Conservation (phyloP, 2,329 filamentous ascomycete genomes). For the Paraphaeosphaeria minitans region DNA sequence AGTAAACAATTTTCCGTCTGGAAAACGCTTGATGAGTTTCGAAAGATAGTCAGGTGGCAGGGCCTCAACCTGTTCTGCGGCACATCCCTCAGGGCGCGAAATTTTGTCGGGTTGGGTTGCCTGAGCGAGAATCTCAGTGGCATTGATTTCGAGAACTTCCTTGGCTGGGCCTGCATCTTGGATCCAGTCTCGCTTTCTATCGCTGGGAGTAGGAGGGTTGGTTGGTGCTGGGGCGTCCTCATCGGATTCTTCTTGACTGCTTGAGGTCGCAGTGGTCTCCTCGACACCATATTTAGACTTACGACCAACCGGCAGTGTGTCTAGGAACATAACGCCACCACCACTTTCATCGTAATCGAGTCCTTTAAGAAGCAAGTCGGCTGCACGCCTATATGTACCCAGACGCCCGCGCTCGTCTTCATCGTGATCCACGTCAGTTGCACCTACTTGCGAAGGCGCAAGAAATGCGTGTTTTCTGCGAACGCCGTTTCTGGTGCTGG, state of each 20-base stretch:
- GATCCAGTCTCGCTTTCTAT: not conserved
- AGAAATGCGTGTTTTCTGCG: not conserved
- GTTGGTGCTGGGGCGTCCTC: not conserved
- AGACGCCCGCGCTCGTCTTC: constrained; percentile 43
- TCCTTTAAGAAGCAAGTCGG: constrained; percentile 55
- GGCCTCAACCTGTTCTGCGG: not conserved
- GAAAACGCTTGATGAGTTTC: not conserved
- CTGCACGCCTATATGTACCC: constrained; percentile 55
- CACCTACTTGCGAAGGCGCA: not conserved
- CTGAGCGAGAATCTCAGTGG: not conserved
- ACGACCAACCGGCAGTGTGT: constrained; percentile 27
- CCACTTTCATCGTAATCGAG: constrained; percentile 53
- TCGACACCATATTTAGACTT: not conserved
- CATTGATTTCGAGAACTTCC: not conserved
- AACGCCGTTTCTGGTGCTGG: constrained; percentile 3
- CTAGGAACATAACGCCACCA: constrained; percentile 55
- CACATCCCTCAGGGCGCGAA: too few relatives aligned
- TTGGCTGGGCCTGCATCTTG: not conserved
- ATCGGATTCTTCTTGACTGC: constrained; percentile 36
- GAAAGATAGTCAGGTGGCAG: not conserved
- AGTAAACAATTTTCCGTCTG: not conserved
- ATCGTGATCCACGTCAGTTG: not conserved
- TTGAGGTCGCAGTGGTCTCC: constrained; percentile 6
- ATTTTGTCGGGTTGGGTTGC: not conserved
- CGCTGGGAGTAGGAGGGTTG: not conserved